Conservation (phyloP, 306 rosid species). For the Acacia melanoxylon region DNA sequence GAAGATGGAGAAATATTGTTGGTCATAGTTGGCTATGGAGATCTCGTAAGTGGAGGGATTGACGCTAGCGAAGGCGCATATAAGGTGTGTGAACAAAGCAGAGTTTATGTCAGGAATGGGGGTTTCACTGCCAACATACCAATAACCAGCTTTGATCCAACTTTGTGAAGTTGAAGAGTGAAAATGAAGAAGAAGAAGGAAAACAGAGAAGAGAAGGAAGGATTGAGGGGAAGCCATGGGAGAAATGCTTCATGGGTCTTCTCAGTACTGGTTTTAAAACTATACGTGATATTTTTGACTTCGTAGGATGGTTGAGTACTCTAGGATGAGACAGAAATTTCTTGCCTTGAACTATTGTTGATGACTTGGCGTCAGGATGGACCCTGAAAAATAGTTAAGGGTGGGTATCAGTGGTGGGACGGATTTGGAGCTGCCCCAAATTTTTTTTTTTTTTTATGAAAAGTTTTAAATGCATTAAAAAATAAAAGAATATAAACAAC, state of each 20-base stretch:
- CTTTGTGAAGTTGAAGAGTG: constrained; percentile 6
- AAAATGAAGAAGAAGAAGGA: constrained; percentile 21
- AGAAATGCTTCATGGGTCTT: not conserved
- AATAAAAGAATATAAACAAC: too few relatives aligned
- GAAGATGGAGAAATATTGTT: constrained; percentile 38
- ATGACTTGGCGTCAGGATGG: not conserved
- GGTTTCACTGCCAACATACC: constrained; percentile 26
- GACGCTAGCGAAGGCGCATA: constrained; percentile 41
- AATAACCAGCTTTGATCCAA: constrained; percentile 45
- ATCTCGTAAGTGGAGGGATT: constrained; percentile 31
- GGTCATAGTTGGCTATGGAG: constrained; percentile 33
- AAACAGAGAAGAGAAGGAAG: constrained; percentile 13
- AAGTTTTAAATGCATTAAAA: too few relatives aligned
- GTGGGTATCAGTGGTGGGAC: too few relatives aligned
- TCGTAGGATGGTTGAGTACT: too few relatives aligned
- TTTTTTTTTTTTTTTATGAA: too few relatives aligned
- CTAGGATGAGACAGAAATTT: not conserved
- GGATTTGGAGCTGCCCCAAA: too few relatives aligned
- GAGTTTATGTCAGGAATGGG: constrained; percentile 38
- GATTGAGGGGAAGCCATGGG: not conserved
- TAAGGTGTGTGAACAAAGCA: constrained; percentile 41
- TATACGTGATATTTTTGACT: not conserved
- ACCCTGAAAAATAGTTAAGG: too few relatives aligned
- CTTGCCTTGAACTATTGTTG: not conserved
- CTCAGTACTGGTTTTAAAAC: not conserved